Percentiles rank a stretch among this genome's conserved stretches.
These are phyloP conservation scores for Cephalotrichum gorgonifer DNA, from an alignment of 2,329 filamentous ascomycete genomes.

Conservation along the genomic window DNA sequence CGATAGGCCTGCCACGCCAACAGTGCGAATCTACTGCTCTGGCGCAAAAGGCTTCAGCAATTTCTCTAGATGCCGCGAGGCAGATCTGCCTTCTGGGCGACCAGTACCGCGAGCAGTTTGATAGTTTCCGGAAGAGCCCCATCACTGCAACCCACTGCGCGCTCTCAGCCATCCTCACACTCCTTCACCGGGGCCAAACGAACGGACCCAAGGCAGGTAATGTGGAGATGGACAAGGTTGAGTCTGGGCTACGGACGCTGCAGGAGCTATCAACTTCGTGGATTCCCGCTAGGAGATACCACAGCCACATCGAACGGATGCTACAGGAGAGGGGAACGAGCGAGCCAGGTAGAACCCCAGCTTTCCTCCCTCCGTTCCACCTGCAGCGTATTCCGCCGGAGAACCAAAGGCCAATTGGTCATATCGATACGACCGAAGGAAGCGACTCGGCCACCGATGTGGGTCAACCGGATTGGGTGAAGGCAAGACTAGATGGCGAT, in stretches of 20 bases:
- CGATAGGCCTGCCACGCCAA: neutral
- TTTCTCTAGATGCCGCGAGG: neutral
- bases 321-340: neutral
- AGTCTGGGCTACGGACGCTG: neutral
- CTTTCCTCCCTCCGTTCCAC: neutral
- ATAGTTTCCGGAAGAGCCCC: neutral
- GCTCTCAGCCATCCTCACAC: neutral
- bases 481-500: neutral
- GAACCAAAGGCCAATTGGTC: neutral
- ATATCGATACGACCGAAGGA: neutral
- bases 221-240: neutral
- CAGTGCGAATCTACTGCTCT: neutral
- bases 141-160: neutral
- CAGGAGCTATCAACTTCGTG: neutral
- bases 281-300: neutral
- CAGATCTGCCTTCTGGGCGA: neutral
- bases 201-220: neutral
- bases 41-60: neutral
- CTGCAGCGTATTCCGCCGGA: neutral
- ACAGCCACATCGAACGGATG: neutral
- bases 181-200: neutral
- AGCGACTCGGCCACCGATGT: neutral
- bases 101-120: neutral
- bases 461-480: neutral
- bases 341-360: neutral